Percentiles rank a stretch among this genome's conserved stretches.
Evolutionary conservation across 2,329 filamentous ascomycete genomes (phyloP).

Genomic region (Cladorrhinum sp.): DNA sequence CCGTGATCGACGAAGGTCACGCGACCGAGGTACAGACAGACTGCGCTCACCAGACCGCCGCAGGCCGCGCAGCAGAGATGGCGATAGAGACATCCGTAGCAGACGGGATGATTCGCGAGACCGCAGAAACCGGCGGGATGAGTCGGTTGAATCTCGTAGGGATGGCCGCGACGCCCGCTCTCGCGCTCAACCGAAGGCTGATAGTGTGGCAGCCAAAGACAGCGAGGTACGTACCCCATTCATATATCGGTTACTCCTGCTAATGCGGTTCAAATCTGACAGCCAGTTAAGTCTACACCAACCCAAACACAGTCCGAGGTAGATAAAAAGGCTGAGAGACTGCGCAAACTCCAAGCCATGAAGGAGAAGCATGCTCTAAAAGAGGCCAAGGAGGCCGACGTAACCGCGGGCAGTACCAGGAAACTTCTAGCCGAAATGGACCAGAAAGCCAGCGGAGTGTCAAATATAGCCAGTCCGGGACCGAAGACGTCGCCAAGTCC

Average conservation of each 20-base stretch:
- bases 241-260: conserved; percentile 24
- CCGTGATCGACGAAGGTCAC: conserved; percentile 62
- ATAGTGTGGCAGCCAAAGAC: conserved; percentile 47
- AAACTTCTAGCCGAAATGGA: conserved; percentile 72
- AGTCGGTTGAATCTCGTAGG: conserved; percentile 69
- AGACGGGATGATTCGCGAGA: conserved; percentile 74
- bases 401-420: conserved; percentile 61
- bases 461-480: conserved; percentile 20
- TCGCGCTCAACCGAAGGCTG: conserved; percentile 49
- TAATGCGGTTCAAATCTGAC: conserved; percentile 25
- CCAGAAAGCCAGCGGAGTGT: conserved; percentile 56
- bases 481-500: conserved; percentile 34
- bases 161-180: conserved; percentile 54
- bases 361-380: conserved; percentile 84
- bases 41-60: conserved; percentile 57
- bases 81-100: conserved; percentile 58
- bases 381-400: conserved; percentile 67
- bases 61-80: conserved; percentile 63
- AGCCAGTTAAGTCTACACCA: conserved; percentile 54
- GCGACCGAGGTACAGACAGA: conserved; percentile 56
- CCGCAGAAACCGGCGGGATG: conserved; percentile 62
- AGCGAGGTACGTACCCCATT: conserved; percentile 51
- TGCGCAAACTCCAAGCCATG: conserved; percentile 84
- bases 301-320: conserved; percentile 59
- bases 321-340: conserved; percentile 74